Evolutionary conservation across 2,329 filamentous ascomycete genomes (phyloP).

Genomic region (Colletotrichum navitas): DNA sequence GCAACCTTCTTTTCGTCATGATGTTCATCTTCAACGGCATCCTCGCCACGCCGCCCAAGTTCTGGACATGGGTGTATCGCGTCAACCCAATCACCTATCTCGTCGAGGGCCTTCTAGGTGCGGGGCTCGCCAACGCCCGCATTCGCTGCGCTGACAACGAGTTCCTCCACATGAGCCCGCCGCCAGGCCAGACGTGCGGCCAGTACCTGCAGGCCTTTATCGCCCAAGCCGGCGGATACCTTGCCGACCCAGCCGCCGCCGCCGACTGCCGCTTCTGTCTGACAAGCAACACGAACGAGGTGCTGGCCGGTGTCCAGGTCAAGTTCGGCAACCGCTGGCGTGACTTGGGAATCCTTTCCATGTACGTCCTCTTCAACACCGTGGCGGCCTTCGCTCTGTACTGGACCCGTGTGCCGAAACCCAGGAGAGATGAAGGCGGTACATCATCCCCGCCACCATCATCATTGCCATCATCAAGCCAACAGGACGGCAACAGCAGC

Average conservation of each 20-base stretch:
- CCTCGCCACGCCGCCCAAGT: conserved; percentile 77
- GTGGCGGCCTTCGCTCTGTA: conserved; percentile 65
- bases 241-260: conserved; percentile 58
- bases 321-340: conserved; percentile 66
- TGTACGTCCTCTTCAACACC: conserved; percentile 68
- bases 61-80: conserved; percentile 85
- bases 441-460: no score
- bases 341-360: conserved; percentile 68
- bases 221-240: conserved; percentile 59
- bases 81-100: conserved; percentile 82
- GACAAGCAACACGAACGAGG: conserved; percentile 34
- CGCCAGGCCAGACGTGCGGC: conserved; percentile 64
- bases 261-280: conserved; percentile 29
- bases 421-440: conserved; percentile 44
- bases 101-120: conserved; percentile 73
- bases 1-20: conserved; percentile 71
- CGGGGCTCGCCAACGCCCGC: conserved; percentile 70
- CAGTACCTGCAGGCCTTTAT: conserved; percentile 67
- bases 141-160: conserved; percentile 76
- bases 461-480: background rate
- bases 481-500: background rate
- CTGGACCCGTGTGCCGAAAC: conserved; percentile 63
- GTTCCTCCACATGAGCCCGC: conserved; percentile 71
- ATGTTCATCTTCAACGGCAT: conserved; percentile 79
- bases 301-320: conserved; percentile 51